phyloP scores from a whole-genome alignment of 176 grass and related monocot genomes.

The Hordeum marinum region DNA sequence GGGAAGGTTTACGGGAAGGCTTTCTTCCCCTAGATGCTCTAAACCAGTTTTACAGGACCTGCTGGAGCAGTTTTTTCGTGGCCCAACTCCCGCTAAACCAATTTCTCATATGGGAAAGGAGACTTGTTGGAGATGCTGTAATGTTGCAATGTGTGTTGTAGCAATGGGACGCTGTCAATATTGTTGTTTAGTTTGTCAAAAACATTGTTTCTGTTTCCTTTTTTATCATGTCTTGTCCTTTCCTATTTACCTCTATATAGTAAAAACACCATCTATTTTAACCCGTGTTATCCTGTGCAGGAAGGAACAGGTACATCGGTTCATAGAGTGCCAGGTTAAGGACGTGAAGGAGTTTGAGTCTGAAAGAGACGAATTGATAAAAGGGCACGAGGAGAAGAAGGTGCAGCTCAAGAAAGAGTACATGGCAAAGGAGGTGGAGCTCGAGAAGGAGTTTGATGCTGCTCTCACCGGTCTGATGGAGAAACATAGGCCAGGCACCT shows the following conservation, averaged over 20 bases:
- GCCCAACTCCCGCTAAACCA: no score
- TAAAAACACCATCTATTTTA: background rate
- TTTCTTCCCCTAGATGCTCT: no score
- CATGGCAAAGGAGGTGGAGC: slow-evolving; percentile 59
- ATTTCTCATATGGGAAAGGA: no score
- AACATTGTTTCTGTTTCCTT: background rate
- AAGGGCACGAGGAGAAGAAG: slow-evolving; percentile 49
- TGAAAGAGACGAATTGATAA: slow-evolving; percentile 54
- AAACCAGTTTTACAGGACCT: no score
- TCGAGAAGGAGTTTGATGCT: slow-evolving; percentile 53
- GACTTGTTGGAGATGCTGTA: background rate
- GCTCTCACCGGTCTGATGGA: slow-evolving; percentile 65
- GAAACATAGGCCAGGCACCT: slow-evolving; percentile 58
- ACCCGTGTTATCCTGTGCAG: slow-evolving; percentile 22
- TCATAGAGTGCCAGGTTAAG: slow-evolving; percentile 71
- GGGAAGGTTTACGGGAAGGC: no score
- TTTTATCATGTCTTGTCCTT: background rate
- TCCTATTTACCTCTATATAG: background rate
- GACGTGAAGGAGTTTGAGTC: slow-evolving; percentile 62
- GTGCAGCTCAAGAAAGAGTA: slow-evolving; percentile 48
- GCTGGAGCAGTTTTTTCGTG: no score
- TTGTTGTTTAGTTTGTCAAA: background rate
- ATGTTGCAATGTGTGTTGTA: background rate
- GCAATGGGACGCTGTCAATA: background rate
- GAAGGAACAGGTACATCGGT: slow-evolving; percentile 62